A percentile compares a stretch with the other conserved stretches of the same genome.
Evolutionary conservation across 371 early-diverging fungal species (phyloP).

Genomic region (Blakeslea trispora): DNA sequence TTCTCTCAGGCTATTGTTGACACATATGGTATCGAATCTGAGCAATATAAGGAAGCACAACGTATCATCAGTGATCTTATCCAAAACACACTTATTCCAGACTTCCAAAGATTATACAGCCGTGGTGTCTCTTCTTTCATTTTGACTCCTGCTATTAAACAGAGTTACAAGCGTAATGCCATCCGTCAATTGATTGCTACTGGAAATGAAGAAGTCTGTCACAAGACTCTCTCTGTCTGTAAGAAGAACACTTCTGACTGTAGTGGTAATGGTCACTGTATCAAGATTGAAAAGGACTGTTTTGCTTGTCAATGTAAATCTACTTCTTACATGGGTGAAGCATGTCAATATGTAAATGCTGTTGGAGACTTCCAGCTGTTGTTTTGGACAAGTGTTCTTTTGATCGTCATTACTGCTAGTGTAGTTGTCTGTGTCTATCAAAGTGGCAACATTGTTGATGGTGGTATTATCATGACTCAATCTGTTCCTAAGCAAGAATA

Average conservation of each 20-base stretch:
- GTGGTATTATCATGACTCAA: conserved; percentile 40
- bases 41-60: conserved; percentile 36
- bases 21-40: conserved; percentile 37
- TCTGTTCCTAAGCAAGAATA: conserved; percentile 52
- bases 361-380: conserved; percentile 48
- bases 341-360: conserved; percentile 42
- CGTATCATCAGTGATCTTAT: conserved; percentile 32
- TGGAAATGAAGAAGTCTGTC: conserved; percentile 23
- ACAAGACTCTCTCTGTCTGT: conserved; percentile 22
- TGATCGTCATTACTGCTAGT: conserved; percentile 41
- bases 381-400: conserved; percentile 48
- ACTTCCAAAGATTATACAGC: conserved; percentile 14
- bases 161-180: conserved; percentile 12
- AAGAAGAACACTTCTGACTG: conserved; percentile 37
- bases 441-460: conserved; percentile 35
- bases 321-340: conserved; percentile 29
- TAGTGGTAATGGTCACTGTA: conserved; percentile 41
- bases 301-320: conserved; percentile 42
- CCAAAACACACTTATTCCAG: conserved; percentile 29
- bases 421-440: conserved; percentile 45
- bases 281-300: conserved; percentile 24
- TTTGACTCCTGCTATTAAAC: conserved; percentile 20
- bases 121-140: conserved; percentile 27
- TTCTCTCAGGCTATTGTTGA: conserved; percentile 30
- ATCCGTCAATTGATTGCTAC: conserved; percentile 4